phyloP scores from a whole-genome alignment of 2,329 filamentous ascomycete genomes.

The Pseudogymnoascus sp. region DNA sequence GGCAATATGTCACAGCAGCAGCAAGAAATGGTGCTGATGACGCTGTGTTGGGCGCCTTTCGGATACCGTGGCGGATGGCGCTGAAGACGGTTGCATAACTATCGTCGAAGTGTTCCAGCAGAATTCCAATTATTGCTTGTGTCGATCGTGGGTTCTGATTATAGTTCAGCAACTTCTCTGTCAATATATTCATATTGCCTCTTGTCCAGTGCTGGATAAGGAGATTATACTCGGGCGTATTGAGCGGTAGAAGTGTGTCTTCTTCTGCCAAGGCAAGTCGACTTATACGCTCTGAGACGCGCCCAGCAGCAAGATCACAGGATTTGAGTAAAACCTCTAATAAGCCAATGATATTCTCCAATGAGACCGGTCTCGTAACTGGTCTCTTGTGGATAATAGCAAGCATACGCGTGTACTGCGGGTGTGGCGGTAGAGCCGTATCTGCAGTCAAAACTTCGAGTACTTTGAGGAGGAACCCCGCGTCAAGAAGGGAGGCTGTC shows the following conservation, averaged over 20 bases:
- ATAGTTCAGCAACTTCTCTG: constrained; percentile 57
- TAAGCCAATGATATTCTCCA: constrained; percentile 43
- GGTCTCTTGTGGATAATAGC: constrained; percentile 41
- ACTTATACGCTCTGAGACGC: constrained; percentile 33
- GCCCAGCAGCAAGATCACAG: constrained; percentile 19
- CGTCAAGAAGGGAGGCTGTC: constrained; percentile 48
- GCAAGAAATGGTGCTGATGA: constrained; percentile 21
- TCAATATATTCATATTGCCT: constrained; percentile 40
- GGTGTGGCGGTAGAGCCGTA: constrained; percentile 17
- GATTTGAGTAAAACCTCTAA: constrained; percentile 29
- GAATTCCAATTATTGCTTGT: constrained; percentile 45
- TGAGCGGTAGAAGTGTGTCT: constrained; percentile 35
- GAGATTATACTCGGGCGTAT: constrained; percentile 36
- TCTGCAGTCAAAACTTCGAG: constrained; percentile 27
- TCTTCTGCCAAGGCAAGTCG: constrained; percentile 31
- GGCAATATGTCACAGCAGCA: constrained; percentile 25
- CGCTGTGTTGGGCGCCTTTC: constrained; percentile 13
- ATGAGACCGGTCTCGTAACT: constrained; percentile 43
- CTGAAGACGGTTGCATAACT: constrained; percentile 36
- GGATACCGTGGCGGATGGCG: constrained; percentile 24
- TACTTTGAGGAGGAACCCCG: constrained; percentile 47
- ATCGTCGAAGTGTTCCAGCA: constrained; percentile 44
- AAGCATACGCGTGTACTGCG: constrained; percentile 48
- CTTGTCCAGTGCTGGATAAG: constrained; percentile 37
- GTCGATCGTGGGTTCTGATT: constrained; percentile 47